Conservation (phyloP, 2,329 filamentous ascomycete genomes). For the Tolypocladium cylindrosporum region DNA sequence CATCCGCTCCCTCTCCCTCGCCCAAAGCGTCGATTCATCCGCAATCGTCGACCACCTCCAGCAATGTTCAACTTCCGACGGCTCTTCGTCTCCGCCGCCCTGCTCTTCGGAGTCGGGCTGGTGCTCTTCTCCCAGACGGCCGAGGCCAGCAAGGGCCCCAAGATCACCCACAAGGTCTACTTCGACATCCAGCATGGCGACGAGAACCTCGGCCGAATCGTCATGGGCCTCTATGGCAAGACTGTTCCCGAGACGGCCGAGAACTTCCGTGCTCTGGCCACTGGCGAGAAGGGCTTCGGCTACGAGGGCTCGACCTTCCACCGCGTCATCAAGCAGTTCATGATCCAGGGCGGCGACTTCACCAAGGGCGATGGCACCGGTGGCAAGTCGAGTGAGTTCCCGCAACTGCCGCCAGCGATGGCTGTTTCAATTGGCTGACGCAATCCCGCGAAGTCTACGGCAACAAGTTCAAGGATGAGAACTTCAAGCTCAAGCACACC, state of each 20-base stretch:
- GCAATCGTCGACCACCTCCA: slow-evolving; percentile 13
- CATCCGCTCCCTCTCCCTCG: neutral
- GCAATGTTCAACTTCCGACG: slow-evolving; percentile 69
- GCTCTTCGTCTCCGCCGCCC: slow-evolving; percentile 59
- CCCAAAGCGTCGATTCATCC: neutral
- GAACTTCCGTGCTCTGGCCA: slow-evolving; percentile 73
- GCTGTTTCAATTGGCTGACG: slow-evolving; percentile 10
- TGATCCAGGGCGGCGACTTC: slow-evolving; percentile 89
- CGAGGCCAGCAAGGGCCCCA: slow-evolving; percentile 73
- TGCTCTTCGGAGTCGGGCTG: slow-evolving; percentile 67
- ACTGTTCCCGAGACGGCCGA: slow-evolving; percentile 67
- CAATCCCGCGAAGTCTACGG: slow-evolving; percentile 54
- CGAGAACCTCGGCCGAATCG: slow-evolving; percentile 61
- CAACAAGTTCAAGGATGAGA: slow-evolving; percentile 76
- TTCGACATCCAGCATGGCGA: slow-evolving; percentile 76
- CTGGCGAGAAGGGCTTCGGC: slow-evolving; percentile 77
- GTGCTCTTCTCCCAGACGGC: slow-evolving; percentile 67
- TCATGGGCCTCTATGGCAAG: slow-evolving; percentile 79
- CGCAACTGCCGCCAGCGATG: neutral
- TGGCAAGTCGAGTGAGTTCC: slow-evolving; percentile 66
- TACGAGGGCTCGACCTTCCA: slow-evolving; percentile 79
- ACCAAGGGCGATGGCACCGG: slow-evolving; percentile 74
- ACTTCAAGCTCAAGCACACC: slow-evolving; percentile 91
- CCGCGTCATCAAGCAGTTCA: slow-evolving; percentile 83
- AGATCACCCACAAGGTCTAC: slow-evolving; percentile 93